Base-by-base conservation (phyloP, 257 asterid species). In the Echites panduratus region DNA sequence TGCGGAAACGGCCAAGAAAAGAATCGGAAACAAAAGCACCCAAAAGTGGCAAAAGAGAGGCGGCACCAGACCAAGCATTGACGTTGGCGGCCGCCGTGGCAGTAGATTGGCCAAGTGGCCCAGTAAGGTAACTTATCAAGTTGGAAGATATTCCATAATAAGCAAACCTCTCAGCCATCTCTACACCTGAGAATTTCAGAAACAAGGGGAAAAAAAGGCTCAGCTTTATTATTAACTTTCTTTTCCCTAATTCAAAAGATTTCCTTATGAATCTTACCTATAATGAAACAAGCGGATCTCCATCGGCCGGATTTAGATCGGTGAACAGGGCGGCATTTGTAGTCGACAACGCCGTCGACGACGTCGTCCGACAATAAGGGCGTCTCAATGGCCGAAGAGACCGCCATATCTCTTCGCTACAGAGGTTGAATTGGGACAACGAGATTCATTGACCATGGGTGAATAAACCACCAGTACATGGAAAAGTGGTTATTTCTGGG, bases 291-390 rank as follows among this genome's bases (percentile, higher is more conserved):
- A 20, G 59, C 59, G 27, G 59, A 53, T 19, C 24, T 53, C 59
- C 59, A 53, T 53, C 26, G 12, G 24, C 59, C 59, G 24, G 59
- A 53, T 53, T 53, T 6, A 53, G 59, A 53, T 53, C 59, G 59
- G 24, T 7, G 59, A 27, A 9, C 59, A 53, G 59, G 59, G 24
- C 26, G 27, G 24, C 27, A 80, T 4, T 73, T 52, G 74, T 56
- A 81, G 73, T 77, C 73, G 22, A 77, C 82, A 50, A 35, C 50
- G 3, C 66, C 79, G 20, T 68, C 70, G 4, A 77, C 79, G 50
- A 57, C 70, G 75, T 70, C 73, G 79, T 74, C 38, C 2, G 68
- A 61, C 5, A 56, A 68, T 19, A n/a, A 8, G 14, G 79, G 73
- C 48, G 74, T 50, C 10, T 24, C 62, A 62, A 32, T 45, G 24